Evolutionary conservation across 202 grass and related monocot species (phyloP).

Genomic region (Setaria viridis): DNA sequence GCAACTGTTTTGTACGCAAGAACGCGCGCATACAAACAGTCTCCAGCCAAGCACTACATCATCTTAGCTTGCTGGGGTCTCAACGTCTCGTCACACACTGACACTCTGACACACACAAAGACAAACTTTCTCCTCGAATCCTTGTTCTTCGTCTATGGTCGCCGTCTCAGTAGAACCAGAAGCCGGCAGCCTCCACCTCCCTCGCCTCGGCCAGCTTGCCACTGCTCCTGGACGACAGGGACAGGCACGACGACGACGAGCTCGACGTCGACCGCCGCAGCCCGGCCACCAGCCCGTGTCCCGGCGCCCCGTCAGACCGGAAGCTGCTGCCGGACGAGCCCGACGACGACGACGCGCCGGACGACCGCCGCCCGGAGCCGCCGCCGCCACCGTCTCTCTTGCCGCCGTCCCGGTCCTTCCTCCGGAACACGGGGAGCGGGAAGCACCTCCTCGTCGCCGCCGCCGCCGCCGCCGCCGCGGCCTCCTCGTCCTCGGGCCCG

Average conservation of each 20-base stretch:
- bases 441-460: slow-evolving; percentile 48
- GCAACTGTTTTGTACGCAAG: slow-evolving; percentile 7
- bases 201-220: slow-evolving; percentile 27
- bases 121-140: neutral
- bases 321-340: slow-evolving; percentile 46
- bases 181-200: slow-evolving; percentile 40
- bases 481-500: neutral
- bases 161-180: slow-evolving; percentile 49
- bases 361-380: neutral
- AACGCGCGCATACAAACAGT: slow-evolving; percentile 28
- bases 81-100: neutral
- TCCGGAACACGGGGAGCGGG: slow-evolving; percentile 48
- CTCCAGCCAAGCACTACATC: slow-evolving; percentile 14
- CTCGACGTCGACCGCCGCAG: slow-evolving; percentile 44
- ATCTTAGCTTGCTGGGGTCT: slow-evolving; percentile 22
- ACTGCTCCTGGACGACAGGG: slow-evolving; percentile 46
- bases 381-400: slow-evolving; percentile 36
- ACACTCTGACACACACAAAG: neutral
- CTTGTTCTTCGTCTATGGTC: neutral
- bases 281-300: neutral
- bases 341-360: neutral
- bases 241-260: slow-evolving; percentile 45
- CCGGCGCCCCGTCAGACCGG: slow-evolving; percentile 32
- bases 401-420: slow-evolving; percentile 41
- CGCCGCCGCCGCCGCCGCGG: neutral